A percentile compares a stretch with the other conserved stretches of the same genome.
Evolutionary conservation across 1,284 basidiomycete species (phyloP).

Genomic region (Thelephora terrestris): DNA sequence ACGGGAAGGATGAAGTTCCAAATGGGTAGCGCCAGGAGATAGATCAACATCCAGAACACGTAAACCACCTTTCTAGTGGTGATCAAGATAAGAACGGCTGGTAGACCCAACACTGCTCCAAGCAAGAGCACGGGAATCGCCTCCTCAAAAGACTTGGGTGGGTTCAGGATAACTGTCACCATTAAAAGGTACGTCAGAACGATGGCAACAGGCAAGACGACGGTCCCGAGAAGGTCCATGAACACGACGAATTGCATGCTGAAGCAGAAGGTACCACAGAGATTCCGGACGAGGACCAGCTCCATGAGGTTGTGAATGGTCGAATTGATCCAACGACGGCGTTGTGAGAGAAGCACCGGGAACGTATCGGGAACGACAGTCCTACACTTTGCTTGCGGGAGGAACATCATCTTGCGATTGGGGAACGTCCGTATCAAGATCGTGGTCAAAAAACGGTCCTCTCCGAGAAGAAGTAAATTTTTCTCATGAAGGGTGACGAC

Average conservation of each 20-base stretch:
- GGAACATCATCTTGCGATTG: conserved; percentile 98
- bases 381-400: conserved; percentile 91
- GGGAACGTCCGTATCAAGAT: conserved; percentile 95
- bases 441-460: conserved; percentile 97
- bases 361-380: conserved; percentile 98
- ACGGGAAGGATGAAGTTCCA: conserved; percentile 95
- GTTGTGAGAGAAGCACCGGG: conserved; percentile 86
- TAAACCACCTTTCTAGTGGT: conserved; percentile 94
- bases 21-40: conserved; percentile 83
- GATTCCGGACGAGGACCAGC: conserved; percentile 90
- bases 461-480: conserved; percentile 91
- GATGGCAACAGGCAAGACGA: conserved; percentile 93
- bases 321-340: conserved; percentile 98
- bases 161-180: conserved; percentile 70
- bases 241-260: conserved; percentile 98
- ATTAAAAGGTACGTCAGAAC: conserved; percentile 84
- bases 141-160: conserved; percentile 81
- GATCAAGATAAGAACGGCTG: conserved; percentile 86
- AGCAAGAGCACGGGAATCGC: conserved; percentile 93
- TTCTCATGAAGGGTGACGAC: conserved; percentile 97
- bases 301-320: conserved; percentile 99
- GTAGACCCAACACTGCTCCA: conserved; percentile 85
- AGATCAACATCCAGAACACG: conserved; percentile 96
- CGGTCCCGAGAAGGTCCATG: conserved; percentile 96
- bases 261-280: conserved; percentile 95